Evolutionary conservation across 2,329 filamentous ascomycete species (phyloP).

Genomic region (Diaporthe batatas): DNA sequence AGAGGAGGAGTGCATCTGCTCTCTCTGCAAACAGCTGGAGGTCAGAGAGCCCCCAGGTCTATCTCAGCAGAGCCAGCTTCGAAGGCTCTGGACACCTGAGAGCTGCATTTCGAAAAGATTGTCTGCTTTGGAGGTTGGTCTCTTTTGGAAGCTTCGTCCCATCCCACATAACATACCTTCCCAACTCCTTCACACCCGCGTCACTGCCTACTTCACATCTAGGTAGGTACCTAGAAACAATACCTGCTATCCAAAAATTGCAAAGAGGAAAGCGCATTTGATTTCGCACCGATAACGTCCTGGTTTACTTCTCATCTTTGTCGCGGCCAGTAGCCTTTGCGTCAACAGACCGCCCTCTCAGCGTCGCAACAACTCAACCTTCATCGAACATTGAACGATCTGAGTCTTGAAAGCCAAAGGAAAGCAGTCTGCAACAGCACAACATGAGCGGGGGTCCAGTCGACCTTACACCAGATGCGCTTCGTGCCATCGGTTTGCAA

Average conservation of each 20-base stretch:
- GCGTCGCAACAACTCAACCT: background rate
- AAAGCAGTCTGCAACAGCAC: background rate
- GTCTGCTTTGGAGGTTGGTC: background rate
- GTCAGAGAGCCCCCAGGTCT: background rate
- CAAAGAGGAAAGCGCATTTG: background rate
- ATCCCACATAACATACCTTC: background rate
- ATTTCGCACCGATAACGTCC: background rate
- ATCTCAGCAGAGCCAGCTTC: background rate
- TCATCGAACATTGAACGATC: background rate
- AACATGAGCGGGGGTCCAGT: background rate
- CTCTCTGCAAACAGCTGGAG: too few species aligned
- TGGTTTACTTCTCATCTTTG: background rate
- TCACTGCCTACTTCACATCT: background rate
- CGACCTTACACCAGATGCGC: background rate
- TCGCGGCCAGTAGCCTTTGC: background rate
- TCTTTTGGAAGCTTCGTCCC: background rate
- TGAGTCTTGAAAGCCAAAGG: background rate
- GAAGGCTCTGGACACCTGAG: background rate
- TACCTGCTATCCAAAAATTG: background rate
- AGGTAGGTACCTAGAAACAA: background rate
- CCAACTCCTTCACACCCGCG: constrained; percentile 7
- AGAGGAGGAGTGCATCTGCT: too few species aligned
- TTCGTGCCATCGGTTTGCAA: constrained; percentile 18
- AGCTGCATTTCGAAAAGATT: constrained; percentile 19
- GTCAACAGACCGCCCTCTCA: background rate